Base-by-base conservation (phyloP, 495 filamentous ascomycete species). In the Tuber borchii region DNA sequence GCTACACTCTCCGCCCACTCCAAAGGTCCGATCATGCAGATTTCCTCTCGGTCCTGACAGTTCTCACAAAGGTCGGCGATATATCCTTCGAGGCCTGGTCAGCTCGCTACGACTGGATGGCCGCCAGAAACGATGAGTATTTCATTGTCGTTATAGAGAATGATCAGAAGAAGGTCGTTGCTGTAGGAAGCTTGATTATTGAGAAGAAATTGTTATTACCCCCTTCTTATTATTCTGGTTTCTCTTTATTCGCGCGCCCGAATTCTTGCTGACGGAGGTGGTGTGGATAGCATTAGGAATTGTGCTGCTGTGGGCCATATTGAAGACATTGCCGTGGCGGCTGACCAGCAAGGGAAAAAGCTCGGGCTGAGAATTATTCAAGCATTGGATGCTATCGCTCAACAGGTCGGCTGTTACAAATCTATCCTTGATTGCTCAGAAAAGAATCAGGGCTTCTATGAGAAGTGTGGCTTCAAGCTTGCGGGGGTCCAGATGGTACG, bases 311-410 rank as follows among this genome's bases (percentile, higher is more conserved):
- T 97, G n/a, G 95, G 95, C 2, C 95, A 99, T 83, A 97, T 99
- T 85, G 95, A 99, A 85, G 95, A 99, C 84, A 97, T 99, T 85
- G 93, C 95, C 12, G 95, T 99, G 39, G 89, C 91, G 77, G 92
- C 93, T 84, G 91, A 93, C 74, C 94, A 97, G 84, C 95, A 98
- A 84, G 95, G 95, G 74, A 97, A 97, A 88, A 97, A 97, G 85
- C 87, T 99, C 56, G 95, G 95, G 3, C 85, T 97, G 83, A 89
- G 92, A 75, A 90, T 99, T 74, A 98, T 99, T 80, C 92, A 98
- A 87, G 93, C 95, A 6, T 88, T 99, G 81, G 95, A 98, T 85
- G 91, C 73, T 75, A 80, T 84, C 69, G 83, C 80, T 31, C 68
- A 82, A 74, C 74, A 82, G 45, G 77, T 78, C 6, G 83, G 83